phyloP scores from a whole-genome alignment of 352 stramenopile genomes.

The Phytopythium helicoides region DNA sequence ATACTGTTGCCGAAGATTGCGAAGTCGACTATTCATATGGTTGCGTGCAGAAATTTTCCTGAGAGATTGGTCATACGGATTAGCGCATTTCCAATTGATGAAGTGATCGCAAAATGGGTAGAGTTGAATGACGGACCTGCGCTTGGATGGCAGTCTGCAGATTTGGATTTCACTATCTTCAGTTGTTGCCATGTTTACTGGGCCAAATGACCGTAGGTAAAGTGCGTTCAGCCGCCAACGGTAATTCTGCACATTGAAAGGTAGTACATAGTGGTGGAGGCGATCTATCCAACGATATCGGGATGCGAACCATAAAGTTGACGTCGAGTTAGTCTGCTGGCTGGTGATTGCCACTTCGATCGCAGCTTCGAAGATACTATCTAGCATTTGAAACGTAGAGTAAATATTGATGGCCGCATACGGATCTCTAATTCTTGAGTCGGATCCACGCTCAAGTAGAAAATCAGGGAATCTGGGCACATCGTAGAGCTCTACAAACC shows the following conservation, averaged over 20 bases:
- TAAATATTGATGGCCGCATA: constrained; percentile 8
- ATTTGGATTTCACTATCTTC: too few relatives aligned
- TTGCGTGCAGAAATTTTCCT: constrained; percentile 21
- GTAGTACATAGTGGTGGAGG: too few relatives aligned
- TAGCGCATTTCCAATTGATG: neutral
- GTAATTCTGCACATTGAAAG: constrained; percentile 8
- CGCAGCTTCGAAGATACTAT: too few relatives aligned
- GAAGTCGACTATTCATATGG: constrained; percentile 21
- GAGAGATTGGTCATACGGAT: constrained; percentile 10
- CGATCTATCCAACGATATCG: constrained; percentile 9
- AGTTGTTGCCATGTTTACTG: too few relatives aligned
- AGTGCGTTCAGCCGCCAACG: constrained; percentile 19
- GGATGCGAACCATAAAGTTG: constrained; percentile 33
- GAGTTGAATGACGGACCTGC: too few relatives aligned
- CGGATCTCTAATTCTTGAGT: constrained; percentile 4
- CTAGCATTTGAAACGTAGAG: too few relatives aligned
- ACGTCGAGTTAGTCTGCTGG: constrained; percentile 7
- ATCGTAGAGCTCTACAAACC: constrained; percentile 20
- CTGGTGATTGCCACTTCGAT: too few relatives aligned
- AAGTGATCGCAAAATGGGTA: too few relatives aligned
- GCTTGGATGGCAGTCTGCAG: too few relatives aligned
- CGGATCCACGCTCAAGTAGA: constrained; percentile 18
- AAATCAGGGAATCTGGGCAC: constrained; percentile 17
- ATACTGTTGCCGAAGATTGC: constrained; percentile 13
- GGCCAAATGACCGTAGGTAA: constrained; percentile 5